These are phyloP conservation scores for Metschnikowia peoriensis DNA, from an alignment of 805 yeast genomes.

Conservation along the genomic window DNA sequence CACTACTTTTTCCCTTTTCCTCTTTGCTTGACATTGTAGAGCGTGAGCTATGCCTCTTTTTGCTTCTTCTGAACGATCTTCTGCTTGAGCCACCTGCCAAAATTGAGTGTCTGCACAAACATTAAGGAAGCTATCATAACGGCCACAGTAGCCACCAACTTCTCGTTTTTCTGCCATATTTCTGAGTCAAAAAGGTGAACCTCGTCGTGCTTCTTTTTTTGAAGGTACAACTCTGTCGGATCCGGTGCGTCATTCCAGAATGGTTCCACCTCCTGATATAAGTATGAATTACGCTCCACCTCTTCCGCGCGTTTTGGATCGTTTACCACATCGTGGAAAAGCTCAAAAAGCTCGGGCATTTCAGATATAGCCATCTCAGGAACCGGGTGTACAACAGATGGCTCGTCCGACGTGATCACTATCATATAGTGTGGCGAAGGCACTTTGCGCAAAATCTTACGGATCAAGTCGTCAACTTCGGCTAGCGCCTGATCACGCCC, in stretches of 20 bases:
- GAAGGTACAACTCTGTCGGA: slow-evolving; percentile 30
- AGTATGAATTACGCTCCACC: neutral
- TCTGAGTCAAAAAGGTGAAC: slow-evolving; percentile 45
- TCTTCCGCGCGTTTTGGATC: slow-evolving; percentile 42
- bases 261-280: slow-evolving; percentile 20
- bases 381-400: slow-evolving; percentile 28
- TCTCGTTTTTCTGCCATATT: slow-evolving; percentile 50
- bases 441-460: slow-evolving; percentile 57
- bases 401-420: slow-evolving; percentile 44
- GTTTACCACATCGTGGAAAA: slow-evolving; percentile 57
- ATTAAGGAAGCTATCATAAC: slow-evolving; percentile 22
- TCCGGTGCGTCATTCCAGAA: slow-evolving; percentile 21
- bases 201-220: slow-evolving; percentile 30
- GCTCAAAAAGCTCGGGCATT: slow-evolving; percentile 34
- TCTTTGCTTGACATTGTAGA: neutral
- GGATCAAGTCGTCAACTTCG: slow-evolving; percentile 46
- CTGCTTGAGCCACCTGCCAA: slow-evolving; percentile 10
- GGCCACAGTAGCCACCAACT: slow-evolving; percentile 40
- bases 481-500: slow-evolving; percentile 30
- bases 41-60: neutral
- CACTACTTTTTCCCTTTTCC: neutral
- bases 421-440: slow-evolving; percentile 75
- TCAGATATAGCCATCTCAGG: slow-evolving; percentile 29
- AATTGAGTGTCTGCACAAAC: slow-evolving; percentile 15
- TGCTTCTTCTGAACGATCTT: neutral